Percentiles rank a stretch among this genome's conserved stretches.
phyloP scores from a whole-genome alignment of 176 grass and related monocot genomes.

The Chloris gayana region DNA sequence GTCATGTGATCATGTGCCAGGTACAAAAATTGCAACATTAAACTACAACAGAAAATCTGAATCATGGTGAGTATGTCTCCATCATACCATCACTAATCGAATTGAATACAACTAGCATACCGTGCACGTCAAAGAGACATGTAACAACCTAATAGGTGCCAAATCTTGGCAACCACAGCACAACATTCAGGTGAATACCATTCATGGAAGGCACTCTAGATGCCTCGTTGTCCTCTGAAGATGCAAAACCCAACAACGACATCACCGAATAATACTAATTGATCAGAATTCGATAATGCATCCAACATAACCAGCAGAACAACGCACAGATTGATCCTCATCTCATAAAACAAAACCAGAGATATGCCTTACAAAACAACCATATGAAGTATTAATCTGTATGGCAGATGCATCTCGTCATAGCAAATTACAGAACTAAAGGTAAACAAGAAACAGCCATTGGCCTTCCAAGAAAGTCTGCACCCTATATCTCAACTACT shows the following conservation, averaged over 20 bases:
- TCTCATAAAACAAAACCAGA: conserved; percentile 41
- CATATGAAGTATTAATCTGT: conserved; percentile 25
- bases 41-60: not conserved
- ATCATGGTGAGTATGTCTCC: not conserved
- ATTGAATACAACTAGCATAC: not conserved
- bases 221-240: not conserved
- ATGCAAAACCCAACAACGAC: not conserved
- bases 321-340: too few species aligned
- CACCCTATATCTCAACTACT: conserved; percentile 42
- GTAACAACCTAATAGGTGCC: not conserved
- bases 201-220: not conserved
- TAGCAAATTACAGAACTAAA: conserved; percentile 23
- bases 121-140: not conserved
- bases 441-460: conserved; percentile 13
- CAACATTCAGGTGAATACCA: not conserved
- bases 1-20: not conserved
- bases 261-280: not conserved
- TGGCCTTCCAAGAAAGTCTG: conserved; percentile 8
- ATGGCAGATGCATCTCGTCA: conserved; percentile 16
- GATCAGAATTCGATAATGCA: not conserved
- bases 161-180: not conserved
- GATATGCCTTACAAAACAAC: conserved; percentile 30
- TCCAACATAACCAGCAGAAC: not conserved
- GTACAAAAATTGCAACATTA: not conserved
- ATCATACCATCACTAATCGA: too few species aligned